Conservation (phyloP, 805 yeast genomes). For the Starmerella geochares region DNA sequence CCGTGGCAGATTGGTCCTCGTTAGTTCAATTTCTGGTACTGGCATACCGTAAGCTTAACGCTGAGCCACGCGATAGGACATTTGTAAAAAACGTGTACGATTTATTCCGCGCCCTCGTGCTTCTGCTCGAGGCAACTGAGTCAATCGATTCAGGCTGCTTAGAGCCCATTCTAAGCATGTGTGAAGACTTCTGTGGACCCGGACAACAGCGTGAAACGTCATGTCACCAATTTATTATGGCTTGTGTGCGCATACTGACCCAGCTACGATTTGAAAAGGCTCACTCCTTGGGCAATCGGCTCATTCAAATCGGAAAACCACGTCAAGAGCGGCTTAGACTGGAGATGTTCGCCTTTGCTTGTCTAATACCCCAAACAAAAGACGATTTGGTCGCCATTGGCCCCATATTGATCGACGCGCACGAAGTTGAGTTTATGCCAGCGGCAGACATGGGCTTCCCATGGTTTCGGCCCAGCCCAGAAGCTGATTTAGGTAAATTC, state of each 20-base stretch:
- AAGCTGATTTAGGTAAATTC: slow-evolving; percentile 13
- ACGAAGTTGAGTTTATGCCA: slow-evolving; percentile 17
- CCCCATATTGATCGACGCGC: background rate
- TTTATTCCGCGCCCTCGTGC: slow-evolving; percentile 1
- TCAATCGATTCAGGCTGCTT: background rate
- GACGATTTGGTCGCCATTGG: background rate
- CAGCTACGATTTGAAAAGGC: background rate
- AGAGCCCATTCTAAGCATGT: background rate
- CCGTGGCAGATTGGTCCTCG: slow-evolving; percentile 4
- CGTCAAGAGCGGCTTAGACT: slow-evolving; percentile 5
- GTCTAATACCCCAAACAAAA: slow-evolving; percentile 8
- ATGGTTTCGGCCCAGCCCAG: slow-evolving; percentile 16
- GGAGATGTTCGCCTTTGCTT: slow-evolving; percentile 13
- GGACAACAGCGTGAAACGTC: slow-evolving; percentile 13
- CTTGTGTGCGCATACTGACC: slow-evolving; percentile 6
- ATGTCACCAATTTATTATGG: slow-evolving; percentile 14
- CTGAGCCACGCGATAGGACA: background rate
- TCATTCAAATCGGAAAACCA: slow-evolving; percentile 7
- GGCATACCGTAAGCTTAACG: background rate
- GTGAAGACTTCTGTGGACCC: slow-evolving; percentile 4
- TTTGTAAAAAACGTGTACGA: slow-evolving; percentile 1
- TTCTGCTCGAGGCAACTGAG: slow-evolving; percentile 5
- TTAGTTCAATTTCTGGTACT: slow-evolving; percentile 2
- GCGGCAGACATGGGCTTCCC: slow-evolving; percentile 1
- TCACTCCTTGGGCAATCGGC: background rate